phyloP scores from a whole-genome alignment of 305 asterid species.

The Solanum aculeatissimum region DNA sequence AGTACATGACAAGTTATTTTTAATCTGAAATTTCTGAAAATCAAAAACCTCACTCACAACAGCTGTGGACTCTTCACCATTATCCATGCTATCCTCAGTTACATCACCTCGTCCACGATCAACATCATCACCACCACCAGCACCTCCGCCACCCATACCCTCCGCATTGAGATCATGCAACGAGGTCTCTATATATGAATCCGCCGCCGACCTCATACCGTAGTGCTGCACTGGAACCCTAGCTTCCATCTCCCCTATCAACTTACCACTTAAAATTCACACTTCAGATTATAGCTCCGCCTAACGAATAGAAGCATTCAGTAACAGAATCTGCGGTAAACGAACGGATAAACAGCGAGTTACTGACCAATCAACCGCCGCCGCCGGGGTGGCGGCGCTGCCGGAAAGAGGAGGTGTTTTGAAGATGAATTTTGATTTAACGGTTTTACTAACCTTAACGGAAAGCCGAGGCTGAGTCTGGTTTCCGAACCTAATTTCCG shows the following conservation, averaged over 20 bases:
- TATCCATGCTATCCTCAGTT: conserved; percentile 9
- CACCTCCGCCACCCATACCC: conserved; percentile 2
- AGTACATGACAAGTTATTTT: not conserved
- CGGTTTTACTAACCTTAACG: not conserved
- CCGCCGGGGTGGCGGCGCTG: not conserved
- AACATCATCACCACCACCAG: not conserved
- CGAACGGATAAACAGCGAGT: not conserved
- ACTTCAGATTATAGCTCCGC: not conserved
- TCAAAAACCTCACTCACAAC: conserved; percentile 4
- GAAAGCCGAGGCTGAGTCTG: not conserved
- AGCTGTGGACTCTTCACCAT: conserved; percentile 7
- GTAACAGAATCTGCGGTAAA: not conserved
- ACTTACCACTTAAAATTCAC: not conserved
- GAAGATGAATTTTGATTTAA: not conserved
- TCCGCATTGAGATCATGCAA: conserved; percentile 53
- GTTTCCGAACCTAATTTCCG: not conserved
- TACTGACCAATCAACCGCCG: not conserved
- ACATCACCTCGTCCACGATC: conserved; percentile 8
- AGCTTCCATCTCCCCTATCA: conserved; percentile 33
- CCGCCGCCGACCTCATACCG: conserved; percentile 42
- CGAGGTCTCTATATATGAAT: conserved; percentile 51
- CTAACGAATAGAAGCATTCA: not conserved
- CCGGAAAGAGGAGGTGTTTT: not conserved
- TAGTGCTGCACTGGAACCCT: conserved; percentile 66
- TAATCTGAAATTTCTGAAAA: not conserved